Evolutionary conservation across 2,329 filamentous ascomycete species (phyloP).

Genomic region (Aspergillus versicolor): DNA sequence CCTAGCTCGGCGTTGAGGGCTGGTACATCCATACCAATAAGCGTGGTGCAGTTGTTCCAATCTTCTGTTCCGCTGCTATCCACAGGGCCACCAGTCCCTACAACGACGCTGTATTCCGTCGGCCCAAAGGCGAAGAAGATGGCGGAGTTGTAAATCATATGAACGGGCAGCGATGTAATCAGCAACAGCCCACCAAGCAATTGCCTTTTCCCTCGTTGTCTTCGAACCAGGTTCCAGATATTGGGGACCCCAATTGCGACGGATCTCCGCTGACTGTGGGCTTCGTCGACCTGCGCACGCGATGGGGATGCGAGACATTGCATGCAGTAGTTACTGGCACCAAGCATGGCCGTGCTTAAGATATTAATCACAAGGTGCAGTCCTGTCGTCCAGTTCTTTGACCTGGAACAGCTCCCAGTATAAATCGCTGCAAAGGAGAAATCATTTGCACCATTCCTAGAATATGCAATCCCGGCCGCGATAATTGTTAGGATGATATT

Average conservation of each 20-base stretch:
- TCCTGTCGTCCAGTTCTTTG: conserved; percentile 15
- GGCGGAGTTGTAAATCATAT: conserved; percentile 9
- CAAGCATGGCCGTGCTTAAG: conserved; percentile 46
- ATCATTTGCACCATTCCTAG: background rate
- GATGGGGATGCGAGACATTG: conserved; percentile 53
- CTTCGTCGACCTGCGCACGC: conserved; percentile 49
- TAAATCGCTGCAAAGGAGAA: conserved; percentile 12
- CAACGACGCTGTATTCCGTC: background rate
- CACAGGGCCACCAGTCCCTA: background rate
- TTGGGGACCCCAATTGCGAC: conserved; percentile 43
- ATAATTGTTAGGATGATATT: conserved; percentile 15
- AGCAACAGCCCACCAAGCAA: background rate
- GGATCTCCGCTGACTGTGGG: conserved; percentile 44
- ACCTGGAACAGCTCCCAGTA: conserved; percentile 7
- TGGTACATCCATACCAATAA: background rate
- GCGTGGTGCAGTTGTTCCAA: background rate
- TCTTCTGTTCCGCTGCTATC: background rate
- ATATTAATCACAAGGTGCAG: conserved; percentile 52
- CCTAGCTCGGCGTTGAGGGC: background rate
- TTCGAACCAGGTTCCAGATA: background rate
- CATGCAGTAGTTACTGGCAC: conserved; percentile 53
- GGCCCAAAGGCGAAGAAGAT: background rate
- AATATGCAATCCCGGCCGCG: conserved; percentile 9
- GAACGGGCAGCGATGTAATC: conserved; percentile 1
- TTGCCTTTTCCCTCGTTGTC: background rate